Evolutionary conservation across 306 rosid species (phyloP), one percentile per base, ranked within the genome.

Genomic region (Leucaena leucocephala): DNA sequence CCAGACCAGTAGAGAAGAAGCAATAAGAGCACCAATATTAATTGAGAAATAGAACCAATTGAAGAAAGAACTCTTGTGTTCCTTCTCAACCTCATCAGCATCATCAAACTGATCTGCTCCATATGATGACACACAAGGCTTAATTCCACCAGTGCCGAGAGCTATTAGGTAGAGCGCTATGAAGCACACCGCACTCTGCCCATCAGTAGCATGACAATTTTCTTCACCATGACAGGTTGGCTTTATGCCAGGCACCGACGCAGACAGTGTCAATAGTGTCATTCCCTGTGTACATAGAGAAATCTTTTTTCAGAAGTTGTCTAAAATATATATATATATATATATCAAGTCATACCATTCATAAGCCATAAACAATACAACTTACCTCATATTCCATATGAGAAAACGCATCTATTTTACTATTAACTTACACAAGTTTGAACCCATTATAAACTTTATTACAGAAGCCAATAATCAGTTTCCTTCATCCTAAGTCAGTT

Each of bases 31-130:
- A 66, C 95, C 95, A 19, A 87, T 63, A 35, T 90, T 90, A 81
- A 90, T 85, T 38, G 92, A 87, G 19, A 90, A 75, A 76, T 88
- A 90, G 82, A 90, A 90, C 94, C 94, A 90, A 50, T 80, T 90
- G 94, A 90, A 90, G 88, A 90, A 90, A 73, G 95, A 87, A 58
- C 85, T 74, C 82, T 88, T 90, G 65, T 84, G 82, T 74, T 87
- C 76, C 88, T 88, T 90, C 81, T 90, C 95, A 46, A 4, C 82
- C 58, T 64, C 82, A 63, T 90, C 90, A n/a, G 85, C 69, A 68
- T 90, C 95, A 80, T 90, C 95, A 68, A 88, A 88, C 49, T 90
- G 95, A 61, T 90, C 95, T 6, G 95, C 95, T 13, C 95, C 95
- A 58, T 72, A 90, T 38, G 95, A 86, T 36, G 94, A 88, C 68